A percentile compares a stretch with the other conserved stretches of the same genome.
Conservation (phyloP, 2,329 filamentous ascomycete genomes). For the Aspergillus neotritici region DNA sequence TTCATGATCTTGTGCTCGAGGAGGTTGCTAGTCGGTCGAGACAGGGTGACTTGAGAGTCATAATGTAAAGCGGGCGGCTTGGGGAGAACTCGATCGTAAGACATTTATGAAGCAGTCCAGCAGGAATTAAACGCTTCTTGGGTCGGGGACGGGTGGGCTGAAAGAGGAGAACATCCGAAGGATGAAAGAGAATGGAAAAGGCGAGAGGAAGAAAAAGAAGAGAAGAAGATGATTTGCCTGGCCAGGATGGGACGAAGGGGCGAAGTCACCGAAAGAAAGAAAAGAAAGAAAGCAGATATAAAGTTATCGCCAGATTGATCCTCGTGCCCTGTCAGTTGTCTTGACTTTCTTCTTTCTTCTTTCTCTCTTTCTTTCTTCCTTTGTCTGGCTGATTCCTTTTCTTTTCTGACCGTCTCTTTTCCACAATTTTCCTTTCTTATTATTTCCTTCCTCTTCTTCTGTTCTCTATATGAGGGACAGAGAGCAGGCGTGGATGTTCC, state of each 20-base stretch:
- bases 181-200: constrained; percentile 11
- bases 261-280: constrained; percentile 1
- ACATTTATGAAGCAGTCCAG: constrained; percentile 33
- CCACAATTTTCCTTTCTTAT: constrained; percentile 4
- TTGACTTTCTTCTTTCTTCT: too few species aligned
- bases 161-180: constrained; percentile 9
- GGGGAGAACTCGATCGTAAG: constrained; percentile 46
- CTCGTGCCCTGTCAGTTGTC: constrained; percentile 3
- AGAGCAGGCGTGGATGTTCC: too few species aligned
- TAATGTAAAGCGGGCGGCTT: constrained; percentile 39
- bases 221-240: background rate
- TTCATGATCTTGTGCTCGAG: constrained; percentile 42
- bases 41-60: constrained; percentile 31
- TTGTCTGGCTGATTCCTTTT: constrained; percentile 1
- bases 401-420: background rate
- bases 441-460: background rate
- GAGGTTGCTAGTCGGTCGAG: constrained; percentile 32
- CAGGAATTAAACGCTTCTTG: constrained; percentile 4
- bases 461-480: background rate
- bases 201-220: constrained; percentile 1
- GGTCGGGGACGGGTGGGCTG: constrained; percentile 4
- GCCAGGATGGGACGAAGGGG: background rate
- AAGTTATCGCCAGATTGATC: constrained; percentile 10
- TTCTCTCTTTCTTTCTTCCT: background rate
- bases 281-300: constrained; percentile 15